Conservation (phyloP, 2,329 filamentous ascomycete genomes). For the Pseudocercospora crystallina region DNA sequence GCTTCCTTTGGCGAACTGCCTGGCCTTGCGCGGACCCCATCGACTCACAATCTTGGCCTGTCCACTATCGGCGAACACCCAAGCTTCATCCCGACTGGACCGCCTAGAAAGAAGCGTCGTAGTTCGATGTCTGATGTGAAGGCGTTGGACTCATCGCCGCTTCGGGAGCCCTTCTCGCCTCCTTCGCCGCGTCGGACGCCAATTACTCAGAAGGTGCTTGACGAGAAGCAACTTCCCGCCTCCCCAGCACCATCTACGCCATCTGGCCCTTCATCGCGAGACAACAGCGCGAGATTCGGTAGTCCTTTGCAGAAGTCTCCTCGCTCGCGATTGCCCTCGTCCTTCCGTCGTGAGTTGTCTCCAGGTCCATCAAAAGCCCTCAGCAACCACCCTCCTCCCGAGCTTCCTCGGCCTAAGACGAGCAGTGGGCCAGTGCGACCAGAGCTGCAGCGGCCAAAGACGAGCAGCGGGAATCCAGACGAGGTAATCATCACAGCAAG, state of each 20-base stretch:
- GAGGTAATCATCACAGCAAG: conserved; percentile 29
- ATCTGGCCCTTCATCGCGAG: conserved; percentile 35
- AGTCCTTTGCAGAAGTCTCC: conserved; percentile 39
- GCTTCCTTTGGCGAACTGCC: conserved; percentile 41
- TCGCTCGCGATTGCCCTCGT: conserved; percentile 35
- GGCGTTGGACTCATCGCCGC: conserved; percentile 56
- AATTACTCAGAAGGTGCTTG: conserved; percentile 19
- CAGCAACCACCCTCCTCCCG: conserved; percentile 13
- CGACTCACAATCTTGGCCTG: conserved; percentile 36
- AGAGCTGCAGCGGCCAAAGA: conserved; percentile 31
- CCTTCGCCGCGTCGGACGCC: conserved; percentile 24
- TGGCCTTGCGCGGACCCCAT: conserved; percentile 19
- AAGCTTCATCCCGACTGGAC: conserved; percentile 45
- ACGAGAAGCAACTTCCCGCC: conserved; percentile 33
- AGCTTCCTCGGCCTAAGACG: conserved; percentile 35
- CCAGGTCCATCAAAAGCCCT: conserved; percentile 31
- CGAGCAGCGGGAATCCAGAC: conserved; percentile 25
- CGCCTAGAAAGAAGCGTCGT: conserved; percentile 74
- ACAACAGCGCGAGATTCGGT: conserved; percentile 39
- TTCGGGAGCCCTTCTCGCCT: conserved; percentile 25
- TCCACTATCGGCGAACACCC: conserved; percentile 52
- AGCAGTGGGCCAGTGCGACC: conserved; percentile 15
- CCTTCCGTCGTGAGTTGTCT: conserved; percentile 47
- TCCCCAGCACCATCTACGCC: conserved; percentile 38
- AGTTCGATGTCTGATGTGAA: conserved; percentile 89